phyloP scores from a whole-genome alignment of 2,329 filamentous ascomycete species.

The Dactylellina parvicollis region DNA sequence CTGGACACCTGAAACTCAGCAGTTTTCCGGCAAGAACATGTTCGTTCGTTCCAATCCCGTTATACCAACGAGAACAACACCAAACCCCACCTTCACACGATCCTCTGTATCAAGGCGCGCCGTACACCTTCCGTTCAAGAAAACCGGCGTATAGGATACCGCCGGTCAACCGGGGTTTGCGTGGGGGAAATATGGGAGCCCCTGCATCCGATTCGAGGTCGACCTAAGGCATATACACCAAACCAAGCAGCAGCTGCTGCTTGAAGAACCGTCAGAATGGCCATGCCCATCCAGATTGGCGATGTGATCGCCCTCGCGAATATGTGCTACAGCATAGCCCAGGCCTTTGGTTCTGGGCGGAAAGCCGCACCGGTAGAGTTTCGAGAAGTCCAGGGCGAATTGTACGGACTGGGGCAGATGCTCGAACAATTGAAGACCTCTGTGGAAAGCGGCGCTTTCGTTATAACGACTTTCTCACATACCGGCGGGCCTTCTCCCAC shows the following conservation, averaged over 20 bases:
- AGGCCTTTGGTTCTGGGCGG: constrained; percentile 59
- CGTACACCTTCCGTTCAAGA: constrained; percentile 5
- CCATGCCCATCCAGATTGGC: constrained; percentile 58
- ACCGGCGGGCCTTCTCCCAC: constrained; percentile 11
- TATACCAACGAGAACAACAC: constrained; percentile 40
- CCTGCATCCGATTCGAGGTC: constrained; percentile 40
- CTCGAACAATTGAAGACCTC: constrained; percentile 56
- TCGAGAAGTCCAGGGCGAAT: constrained; percentile 59
- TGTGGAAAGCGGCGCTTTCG: constrained; percentile 31
- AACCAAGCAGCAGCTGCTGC: background rate
- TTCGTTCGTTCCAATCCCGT: constrained; percentile 18
- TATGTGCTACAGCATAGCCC: constrained; percentile 58
- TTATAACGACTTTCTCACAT: background rate
- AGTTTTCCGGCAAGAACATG: constrained; percentile 36
- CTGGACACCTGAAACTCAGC: background rate
- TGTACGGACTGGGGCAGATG: constrained; percentile 58
- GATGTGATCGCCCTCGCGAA: constrained; percentile 59
- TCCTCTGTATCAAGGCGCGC: constrained; percentile 3
- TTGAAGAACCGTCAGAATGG: constrained; percentile 52
- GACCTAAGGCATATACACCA: constrained; percentile 28
- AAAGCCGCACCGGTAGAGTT: constrained; percentile 59
- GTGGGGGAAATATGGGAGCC: constrained; percentile 51
- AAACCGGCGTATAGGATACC: constrained; percentile 33
- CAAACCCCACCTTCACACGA: constrained; percentile 44
- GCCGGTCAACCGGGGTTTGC: constrained; percentile 35